Conservation (phyloP, 1,284 basidiomycete genomes). For the Moniliophthora roreri region DNA sequence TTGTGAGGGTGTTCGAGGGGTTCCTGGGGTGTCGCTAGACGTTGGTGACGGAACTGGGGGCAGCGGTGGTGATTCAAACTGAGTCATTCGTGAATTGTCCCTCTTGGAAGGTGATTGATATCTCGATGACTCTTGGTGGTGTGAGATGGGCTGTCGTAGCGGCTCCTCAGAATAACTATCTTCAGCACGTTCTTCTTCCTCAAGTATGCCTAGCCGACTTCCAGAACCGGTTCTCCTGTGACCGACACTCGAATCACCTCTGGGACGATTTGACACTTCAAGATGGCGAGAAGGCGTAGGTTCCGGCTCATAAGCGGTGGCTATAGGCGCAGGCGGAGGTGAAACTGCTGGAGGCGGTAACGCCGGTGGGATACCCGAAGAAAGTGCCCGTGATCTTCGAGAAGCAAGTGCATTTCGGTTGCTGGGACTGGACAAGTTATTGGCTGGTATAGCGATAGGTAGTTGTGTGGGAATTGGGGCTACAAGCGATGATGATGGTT, state of each 20-base stretch:
- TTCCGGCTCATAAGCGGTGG: conserved; percentile 32
- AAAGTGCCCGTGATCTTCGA: conserved; percentile 45
- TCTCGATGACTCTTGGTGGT: conserved; percentile 17
- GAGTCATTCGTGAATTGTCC: conserved; percentile 34
- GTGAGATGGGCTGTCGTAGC: conserved; percentile 9
- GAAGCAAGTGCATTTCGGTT: conserved; percentile 1
- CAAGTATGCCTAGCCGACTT: conserved; percentile 54
- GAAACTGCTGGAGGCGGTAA: conserved; percentile 63
- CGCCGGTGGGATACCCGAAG: conserved; percentile 63
- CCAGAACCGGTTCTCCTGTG: conserved; percentile 60
- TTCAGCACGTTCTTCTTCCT: conserved; percentile 47
- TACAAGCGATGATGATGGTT: conserved; percentile 24
- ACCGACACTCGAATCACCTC: conserved; percentile 43
- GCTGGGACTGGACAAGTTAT: conserved; percentile 18
- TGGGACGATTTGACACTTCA: conserved; percentile 38
- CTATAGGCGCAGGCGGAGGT: conserved; percentile 59
- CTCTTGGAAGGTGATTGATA: conserved; percentile 20
- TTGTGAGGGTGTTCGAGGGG: conserved; percentile 32
- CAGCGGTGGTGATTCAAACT: conserved; percentile 59
- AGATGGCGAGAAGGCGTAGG: conserved; percentile 25
- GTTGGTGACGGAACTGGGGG: conserved; percentile 63
- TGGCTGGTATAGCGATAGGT: conserved; percentile 20
- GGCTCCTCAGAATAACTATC: conserved; percentile 33
- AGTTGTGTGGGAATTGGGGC: conserved; percentile 19
- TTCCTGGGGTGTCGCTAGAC: conserved; percentile 30